phyloP scores from a whole-genome alignment of 306 rosid species.

The Begonia masoniana region DNA sequence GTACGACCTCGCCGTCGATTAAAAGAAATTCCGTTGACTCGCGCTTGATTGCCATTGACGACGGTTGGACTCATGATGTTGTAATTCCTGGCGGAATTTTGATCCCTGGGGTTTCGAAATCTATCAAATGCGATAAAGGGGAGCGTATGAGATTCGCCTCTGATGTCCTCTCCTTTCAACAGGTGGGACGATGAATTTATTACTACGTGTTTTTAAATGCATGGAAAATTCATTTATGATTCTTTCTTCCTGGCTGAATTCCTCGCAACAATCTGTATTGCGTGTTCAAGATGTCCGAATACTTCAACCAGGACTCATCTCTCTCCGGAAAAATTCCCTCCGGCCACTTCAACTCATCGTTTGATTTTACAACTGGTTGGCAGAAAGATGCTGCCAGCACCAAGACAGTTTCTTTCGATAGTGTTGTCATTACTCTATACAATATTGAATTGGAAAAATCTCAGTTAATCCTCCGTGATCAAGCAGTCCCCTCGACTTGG shows the following conservation, averaged over 20 bases:
- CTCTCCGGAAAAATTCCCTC: conserved; percentile 75
- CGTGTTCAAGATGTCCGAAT: conserved; percentile 63
- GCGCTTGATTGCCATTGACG: conserved; percentile 34
- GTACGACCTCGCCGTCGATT: conserved; percentile 49
- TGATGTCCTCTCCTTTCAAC: conserved; percentile 77
- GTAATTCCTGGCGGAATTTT: conserved; percentile 49
- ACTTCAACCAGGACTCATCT: conserved; percentile 60
- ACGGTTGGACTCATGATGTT: conserved; percentile 23
- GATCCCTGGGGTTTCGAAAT: conserved; percentile 52
- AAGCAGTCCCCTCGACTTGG: conserved; percentile 75
- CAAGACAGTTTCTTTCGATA: conserved; percentile 64
- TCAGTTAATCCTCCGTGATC: conserved; percentile 47
- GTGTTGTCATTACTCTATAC: conserved; percentile 53
- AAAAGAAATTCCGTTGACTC: conserved; percentile 23
- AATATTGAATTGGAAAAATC: conserved; percentile 57
- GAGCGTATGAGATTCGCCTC: conserved; percentile 66
- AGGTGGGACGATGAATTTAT: conserved; percentile 21
- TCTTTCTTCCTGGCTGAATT: too few relatives aligned
- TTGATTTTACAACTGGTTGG: conserved; percentile 60
- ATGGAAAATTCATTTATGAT: too few relatives aligned
- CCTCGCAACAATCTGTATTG: neutral
- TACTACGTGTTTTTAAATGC: too few relatives aligned
- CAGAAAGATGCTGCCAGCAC: conserved; percentile 83
- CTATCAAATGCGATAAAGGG: conserved; percentile 77
- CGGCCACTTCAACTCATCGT: conserved; percentile 70